Evolutionary conservation across 148 eudicot genomes (phyloP).

Genomic region (Oxyria digyna): DNA sequence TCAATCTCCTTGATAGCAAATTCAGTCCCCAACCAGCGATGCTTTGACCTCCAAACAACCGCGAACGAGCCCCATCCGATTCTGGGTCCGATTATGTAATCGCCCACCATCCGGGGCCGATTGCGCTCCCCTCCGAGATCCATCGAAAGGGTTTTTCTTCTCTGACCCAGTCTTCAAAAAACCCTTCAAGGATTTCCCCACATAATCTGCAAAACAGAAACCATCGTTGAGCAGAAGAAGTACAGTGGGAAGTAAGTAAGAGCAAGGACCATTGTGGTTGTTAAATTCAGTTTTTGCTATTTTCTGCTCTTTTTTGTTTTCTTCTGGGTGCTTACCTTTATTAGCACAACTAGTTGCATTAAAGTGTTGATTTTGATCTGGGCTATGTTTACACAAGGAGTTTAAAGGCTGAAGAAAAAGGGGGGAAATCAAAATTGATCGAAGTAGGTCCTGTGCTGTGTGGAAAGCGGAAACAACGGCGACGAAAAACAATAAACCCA

Average conservation of each 20-base stretch:
- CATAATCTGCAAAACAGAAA: constrained; percentile 2
- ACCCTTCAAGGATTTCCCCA: background rate
- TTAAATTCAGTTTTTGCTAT: background rate
- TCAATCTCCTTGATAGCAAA: constrained; percentile 51
- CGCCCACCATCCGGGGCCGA: constrained; percentile 24
- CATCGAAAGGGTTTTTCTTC: constrained; percentile 14
- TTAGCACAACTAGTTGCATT: constrained; percentile 4
- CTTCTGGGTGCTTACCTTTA: constrained; percentile 7
- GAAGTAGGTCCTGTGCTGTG: background rate
- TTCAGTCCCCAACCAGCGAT: constrained; percentile 24
- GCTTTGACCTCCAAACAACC: constrained; percentile 39
- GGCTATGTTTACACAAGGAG: background rate
- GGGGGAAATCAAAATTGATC: background rate
- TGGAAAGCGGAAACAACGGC: constrained; percentile 4
- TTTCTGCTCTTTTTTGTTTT: background rate
- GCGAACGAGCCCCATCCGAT: constrained; percentile 54
- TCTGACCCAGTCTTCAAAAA: background rate
- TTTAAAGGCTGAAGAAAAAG: background rate
- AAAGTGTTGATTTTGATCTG: constrained; percentile 1
- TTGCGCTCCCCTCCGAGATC: constrained; percentile 14
- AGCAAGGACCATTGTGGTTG: constrained; percentile 5
- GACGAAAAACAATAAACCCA: background rate
- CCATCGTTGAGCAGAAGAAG: background rate
- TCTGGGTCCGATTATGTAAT: constrained; percentile 31
- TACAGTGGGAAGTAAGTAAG: background rate